These are phyloP conservation scores for barley (Hordeum vulgare) DNA, from an alignment of 176 grass and related monocot genomes.

Conservation along the genomic window DNA sequence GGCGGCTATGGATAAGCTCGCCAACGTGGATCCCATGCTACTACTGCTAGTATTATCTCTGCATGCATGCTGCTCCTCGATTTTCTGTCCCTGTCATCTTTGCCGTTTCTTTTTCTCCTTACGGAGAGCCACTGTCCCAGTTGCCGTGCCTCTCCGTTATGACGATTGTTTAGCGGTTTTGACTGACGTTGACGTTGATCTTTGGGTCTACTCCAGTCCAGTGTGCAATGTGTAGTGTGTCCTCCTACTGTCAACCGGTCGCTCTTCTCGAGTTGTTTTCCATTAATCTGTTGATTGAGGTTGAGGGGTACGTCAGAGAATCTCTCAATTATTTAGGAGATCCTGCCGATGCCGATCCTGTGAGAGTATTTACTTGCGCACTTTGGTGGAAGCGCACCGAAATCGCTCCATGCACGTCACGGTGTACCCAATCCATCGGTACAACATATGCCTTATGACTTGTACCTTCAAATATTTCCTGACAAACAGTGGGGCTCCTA, in stretches of 20 bases:
- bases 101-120: not conserved
- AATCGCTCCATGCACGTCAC: not conserved
- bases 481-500: not conserved
- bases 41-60: not conserved
- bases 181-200: not conserved
- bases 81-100: not conserved
- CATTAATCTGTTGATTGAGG: not conserved
- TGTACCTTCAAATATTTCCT: not conserved
- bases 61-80: not conserved
- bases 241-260: not conserved
- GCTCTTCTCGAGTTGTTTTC: not conserved
- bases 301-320: not conserved
- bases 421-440: not conserved
- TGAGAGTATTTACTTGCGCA: not conserved
- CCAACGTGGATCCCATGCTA: slow-evolving; percentile 3
- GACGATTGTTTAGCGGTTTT: not conserved
- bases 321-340: not conserved
- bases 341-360: not conserved
- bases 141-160: slow-evolving; percentile 1
- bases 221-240: not conserved
- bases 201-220: not conserved
- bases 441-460: not conserved
- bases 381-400: not conserved
- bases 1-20: slow-evolving; percentile 25
- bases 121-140: not conserved